A percentile compares a stretch with the other conserved stretches of the same genome.
Conservation (phyloP, 1,284 basidiomycete species). For the Austropuccinia psidii region DNA sequence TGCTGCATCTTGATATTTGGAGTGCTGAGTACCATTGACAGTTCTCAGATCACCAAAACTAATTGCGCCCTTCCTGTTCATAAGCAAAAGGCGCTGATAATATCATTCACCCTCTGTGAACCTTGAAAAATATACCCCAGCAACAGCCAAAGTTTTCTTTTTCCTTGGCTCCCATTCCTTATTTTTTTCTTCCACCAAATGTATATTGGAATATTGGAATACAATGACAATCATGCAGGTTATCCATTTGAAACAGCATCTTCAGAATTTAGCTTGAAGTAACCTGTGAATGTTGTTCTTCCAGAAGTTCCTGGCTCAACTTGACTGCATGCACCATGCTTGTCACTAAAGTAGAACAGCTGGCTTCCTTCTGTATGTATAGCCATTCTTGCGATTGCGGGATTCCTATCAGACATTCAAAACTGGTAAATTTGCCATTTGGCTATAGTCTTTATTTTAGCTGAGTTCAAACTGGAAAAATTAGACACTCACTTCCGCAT, state of each 20-base stretch:
- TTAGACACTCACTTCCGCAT: background rate
- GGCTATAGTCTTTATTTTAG: too few species aligned
- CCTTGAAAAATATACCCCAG: background rate
- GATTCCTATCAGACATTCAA: background rate
- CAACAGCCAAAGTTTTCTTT: slow-evolving; percentile 40
- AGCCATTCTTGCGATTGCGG: background rate
- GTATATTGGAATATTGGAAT: background rate
- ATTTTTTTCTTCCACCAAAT: background rate
- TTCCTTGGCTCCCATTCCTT: slow-evolving; percentile 41
- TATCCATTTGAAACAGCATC: background rate
- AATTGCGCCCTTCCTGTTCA: background rate
- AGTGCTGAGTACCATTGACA: background rate
- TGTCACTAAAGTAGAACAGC: background rate
- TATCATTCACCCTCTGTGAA: background rate
- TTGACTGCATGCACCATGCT: background rate
- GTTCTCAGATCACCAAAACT: background rate
- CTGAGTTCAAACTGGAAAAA: too few species aligned
- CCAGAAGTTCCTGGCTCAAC: background rate
- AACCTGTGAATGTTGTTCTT: background rate
- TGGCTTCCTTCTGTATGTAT: background rate
- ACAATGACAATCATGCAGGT: background rate
- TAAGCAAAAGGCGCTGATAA: background rate
- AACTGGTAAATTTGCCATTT: background rate
- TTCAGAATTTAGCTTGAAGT: background rate
- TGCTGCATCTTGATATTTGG: background rate